A percentile compares a stretch with the other conserved stretches of the same genome.
Conservation (phyloP, 805 yeast genomes). For the Yamadazyma sp. region DNA sequence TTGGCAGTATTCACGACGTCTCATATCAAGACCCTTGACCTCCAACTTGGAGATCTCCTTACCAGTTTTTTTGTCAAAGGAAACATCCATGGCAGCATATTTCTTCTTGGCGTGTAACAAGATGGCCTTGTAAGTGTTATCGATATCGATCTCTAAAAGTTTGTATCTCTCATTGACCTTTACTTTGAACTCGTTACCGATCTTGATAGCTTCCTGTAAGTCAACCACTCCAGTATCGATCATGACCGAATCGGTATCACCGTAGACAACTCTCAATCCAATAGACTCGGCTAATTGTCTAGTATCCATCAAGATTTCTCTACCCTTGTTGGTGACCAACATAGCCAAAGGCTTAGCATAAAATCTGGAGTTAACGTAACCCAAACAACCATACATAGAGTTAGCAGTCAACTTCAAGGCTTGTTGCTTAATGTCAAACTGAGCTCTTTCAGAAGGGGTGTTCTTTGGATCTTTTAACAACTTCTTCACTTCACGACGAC, state of each 20-base stretch:
- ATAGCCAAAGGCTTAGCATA: constrained; percentile 95
- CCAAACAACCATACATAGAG: constrained; percentile 99
- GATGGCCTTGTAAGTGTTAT: constrained; percentile 83
- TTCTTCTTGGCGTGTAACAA: constrained; percentile 93
- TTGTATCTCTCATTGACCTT: constrained; percentile 87
- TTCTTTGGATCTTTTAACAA: constrained; percentile 73
- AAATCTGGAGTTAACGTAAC: constrained; percentile 86
- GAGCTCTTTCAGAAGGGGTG: constrained; percentile 64
- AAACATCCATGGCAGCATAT: constrained; percentile 85
- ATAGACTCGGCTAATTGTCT: constrained; percentile 87
- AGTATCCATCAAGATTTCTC: constrained; percentile 92
- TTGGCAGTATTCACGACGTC: constrained; percentile 94
- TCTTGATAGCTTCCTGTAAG: constrained; percentile 69
- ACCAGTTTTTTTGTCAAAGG: constrained; percentile 51
- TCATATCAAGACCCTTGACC: constrained; percentile 96
- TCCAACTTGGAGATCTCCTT: constrained; percentile 60
- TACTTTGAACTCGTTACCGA: constrained; percentile 82
- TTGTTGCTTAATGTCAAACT: constrained; percentile 92
- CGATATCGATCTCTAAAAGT: constrained; percentile 89
- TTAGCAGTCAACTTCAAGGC: constrained; percentile 96
- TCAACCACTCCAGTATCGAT: constrained; percentile 80
- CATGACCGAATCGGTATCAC: constrained; percentile 99
- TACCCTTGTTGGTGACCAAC: constrained; percentile 91
- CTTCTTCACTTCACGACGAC: constrained; percentile 92
- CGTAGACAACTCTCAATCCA: constrained; percentile 85